These are phyloP conservation scores for Coemansia sp. DNA, from an alignment of 192 early-diverging fungal genomes.

Conservation along the genomic window DNA sequence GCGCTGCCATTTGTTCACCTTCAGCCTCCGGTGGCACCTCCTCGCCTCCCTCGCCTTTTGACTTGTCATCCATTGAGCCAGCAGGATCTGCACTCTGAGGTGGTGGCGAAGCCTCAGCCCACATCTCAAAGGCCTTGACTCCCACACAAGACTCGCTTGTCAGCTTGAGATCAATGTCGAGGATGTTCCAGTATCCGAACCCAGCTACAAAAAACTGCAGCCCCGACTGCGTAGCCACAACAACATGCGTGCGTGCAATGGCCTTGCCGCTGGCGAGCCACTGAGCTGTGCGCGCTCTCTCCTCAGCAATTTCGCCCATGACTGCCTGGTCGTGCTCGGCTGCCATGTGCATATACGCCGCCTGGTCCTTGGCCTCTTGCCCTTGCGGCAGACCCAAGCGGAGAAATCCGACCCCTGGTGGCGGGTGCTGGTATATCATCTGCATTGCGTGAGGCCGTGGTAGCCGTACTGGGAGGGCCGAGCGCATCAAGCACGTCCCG, in stretches of 20 bases:
- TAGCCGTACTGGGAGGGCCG: constrained; percentile 44
- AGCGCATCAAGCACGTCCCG: constrained; percentile 42
- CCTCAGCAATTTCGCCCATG: constrained; percentile 20
- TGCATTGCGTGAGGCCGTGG: constrained; percentile 53
- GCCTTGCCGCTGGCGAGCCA: constrained; percentile 28
- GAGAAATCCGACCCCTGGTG: constrained; percentile 45
- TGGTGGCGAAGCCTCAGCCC: background rate
- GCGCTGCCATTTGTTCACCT: constrained; percentile 2
- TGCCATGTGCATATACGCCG: background rate
- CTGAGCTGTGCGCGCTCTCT: constrained; percentile 21
- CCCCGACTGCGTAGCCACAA: constrained; percentile 46
- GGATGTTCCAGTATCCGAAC: constrained; percentile 53
- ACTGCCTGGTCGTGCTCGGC: constrained; percentile 18
- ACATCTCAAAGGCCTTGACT: constrained; percentile 51
- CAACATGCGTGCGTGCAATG: constrained; percentile 32
- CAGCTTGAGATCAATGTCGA: constrained; percentile 41
- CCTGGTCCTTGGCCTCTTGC: constrained; percentile 20
- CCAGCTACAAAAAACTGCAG: constrained; percentile 48
- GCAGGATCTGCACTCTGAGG: background rate
- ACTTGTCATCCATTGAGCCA: too few relatives aligned
- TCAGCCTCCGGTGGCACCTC: background rate
- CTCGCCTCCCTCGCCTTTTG: background rate
- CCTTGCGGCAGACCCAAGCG: constrained; percentile 15
- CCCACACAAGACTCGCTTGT: constrained; percentile 45
- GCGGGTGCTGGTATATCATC: constrained; percentile 39